Base-by-base conservation (phyloP, 108 stramenopile species). In the Stephanodiscus minutulus region DNA sequence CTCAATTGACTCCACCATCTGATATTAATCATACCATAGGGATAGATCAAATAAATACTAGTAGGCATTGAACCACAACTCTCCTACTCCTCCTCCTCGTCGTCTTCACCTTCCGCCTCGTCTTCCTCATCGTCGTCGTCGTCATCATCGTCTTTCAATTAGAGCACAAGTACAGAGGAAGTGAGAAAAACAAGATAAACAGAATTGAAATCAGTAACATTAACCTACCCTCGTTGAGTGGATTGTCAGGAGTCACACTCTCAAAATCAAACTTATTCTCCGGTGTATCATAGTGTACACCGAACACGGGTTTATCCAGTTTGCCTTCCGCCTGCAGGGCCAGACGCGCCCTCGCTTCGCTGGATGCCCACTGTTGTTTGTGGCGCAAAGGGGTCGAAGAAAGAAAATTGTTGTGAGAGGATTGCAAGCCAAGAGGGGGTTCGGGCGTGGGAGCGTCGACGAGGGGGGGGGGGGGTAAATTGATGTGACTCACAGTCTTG, bases 301-400 rank as follows among this genome's bases (percentile, higher is more conserved):
- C 86, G 74, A 87, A 87, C 44, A 83, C 82, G 11, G 78, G 68
- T 56, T 79, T 39, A n/a, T 70, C 76, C 31, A 83, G 52, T 61
- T 70, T 76, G 21, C 79, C 82, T 15, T 75, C 70, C 6, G 66
- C 83, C 37, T 79, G 71, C 41, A 82, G 64, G 31, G 61, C 74
- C 54, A 87, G 68, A 72, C 86, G 77, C 18, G 83, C 84, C 47
- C 73, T 28, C 27, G 86, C 86, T 61, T 87, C 86, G 27, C 76
- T 66, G 15, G 68, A 72, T 33, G 86, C 86, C 86, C 86, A 87
- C 78, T 79, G 35, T 24, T 79, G 35, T 24, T 35, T 7, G 35
- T 27, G 21, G 54, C 15, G 33, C 47, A 25, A 24, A 9, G 1
- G 11, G 31, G n/a, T 21, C 8, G 37, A 20, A 37, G 43, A 69